phyloP scores from a whole-genome alignment of 805 yeast species.

The Zygosaccharomyces bisporus region DNA sequence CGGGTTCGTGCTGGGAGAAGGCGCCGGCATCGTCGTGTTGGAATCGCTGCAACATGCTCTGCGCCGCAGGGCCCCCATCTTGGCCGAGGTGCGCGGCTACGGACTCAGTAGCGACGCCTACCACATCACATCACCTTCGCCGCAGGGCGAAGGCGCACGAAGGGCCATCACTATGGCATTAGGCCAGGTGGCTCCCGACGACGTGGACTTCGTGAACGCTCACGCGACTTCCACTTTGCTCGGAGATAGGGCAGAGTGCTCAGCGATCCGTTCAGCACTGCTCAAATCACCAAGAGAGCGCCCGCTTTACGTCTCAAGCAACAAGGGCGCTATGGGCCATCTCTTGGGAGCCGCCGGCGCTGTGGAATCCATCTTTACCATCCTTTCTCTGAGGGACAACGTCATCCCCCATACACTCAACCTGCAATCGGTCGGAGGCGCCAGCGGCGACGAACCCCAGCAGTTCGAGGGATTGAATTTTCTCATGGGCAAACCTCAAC shows the following conservation, averaged over 20 bases:
- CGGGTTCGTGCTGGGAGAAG: constrained; percentile 94
- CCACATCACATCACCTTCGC: constrained; percentile 89
- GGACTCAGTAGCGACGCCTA: constrained; percentile 90
- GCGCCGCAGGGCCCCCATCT: constrained; percentile 58
- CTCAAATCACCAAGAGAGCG: constrained; percentile 16
- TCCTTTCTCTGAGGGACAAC: constrained; percentile 56
- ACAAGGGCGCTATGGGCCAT: constrained; percentile 93
- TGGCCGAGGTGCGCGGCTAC: constrained; percentile 81
- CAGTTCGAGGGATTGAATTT: constrained; percentile 49
- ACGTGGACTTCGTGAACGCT: constrained; percentile 81
- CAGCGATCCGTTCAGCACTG: constrained; percentile 51
- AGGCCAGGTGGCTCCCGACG: constrained; percentile 44
- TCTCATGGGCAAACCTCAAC: constrained; percentile 47
- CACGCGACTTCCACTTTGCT: constrained; percentile 92
- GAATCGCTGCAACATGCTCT: constrained; percentile 77
- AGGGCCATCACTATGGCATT: constrained; percentile 80
- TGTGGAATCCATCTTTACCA: constrained; percentile 80
- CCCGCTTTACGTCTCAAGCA: constrained; percentile 60
- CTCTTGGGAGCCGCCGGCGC: constrained; percentile 95
- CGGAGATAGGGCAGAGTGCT: constrained; percentile 86
- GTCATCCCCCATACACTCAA: constrained; percentile 80
- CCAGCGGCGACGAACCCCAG: constrained; percentile 41
- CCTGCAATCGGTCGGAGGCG: constrained; percentile 50
- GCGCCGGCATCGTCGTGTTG: constrained; percentile 75
- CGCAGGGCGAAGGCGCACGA: constrained; percentile 78